These are phyloP conservation scores for Calonectria crousiana DNA, from an alignment of 2,329 filamentous ascomycete species.

Conservation along the genomic window DNA sequence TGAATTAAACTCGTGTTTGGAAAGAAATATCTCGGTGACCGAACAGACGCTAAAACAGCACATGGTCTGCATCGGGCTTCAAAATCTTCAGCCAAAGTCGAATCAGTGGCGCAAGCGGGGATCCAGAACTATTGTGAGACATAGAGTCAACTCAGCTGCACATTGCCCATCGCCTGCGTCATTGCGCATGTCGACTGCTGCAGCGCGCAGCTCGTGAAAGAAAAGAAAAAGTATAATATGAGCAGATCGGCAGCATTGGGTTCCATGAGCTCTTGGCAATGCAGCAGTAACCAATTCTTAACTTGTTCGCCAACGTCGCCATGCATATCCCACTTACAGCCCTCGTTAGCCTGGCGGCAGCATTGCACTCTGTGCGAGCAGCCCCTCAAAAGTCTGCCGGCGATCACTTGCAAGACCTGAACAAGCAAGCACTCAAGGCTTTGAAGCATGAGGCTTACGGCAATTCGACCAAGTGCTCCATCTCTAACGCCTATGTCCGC, in stretches of 20 bases:
- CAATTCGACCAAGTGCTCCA: not conserved
- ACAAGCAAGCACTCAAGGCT: not conserved
- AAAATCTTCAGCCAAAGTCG: not conserved
- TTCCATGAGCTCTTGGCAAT: not conserved
- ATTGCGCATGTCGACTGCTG: not conserved
- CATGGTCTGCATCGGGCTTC: not conserved
- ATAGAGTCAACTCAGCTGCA: not conserved
- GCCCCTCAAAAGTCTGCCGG: not conserved
- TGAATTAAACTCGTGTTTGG: not conserved
- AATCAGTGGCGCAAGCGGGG: not conserved
- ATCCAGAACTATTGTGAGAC: not conserved
- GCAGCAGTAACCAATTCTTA: not conserved
- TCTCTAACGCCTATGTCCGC: constrained; percentile 1
- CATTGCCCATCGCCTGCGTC: not conserved
- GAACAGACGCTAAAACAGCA: not conserved
- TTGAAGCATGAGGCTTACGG: not conserved
- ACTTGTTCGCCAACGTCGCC: not conserved
- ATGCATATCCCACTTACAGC: not conserved
- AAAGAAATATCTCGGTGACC: not conserved
- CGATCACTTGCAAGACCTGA: not conserved
- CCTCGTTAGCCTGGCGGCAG: not conserved
- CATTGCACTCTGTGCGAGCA: not conserved
- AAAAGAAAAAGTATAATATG: not conserved
- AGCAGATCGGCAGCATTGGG: not conserved
- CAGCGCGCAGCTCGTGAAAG: not conserved